Conservation (phyloP, 2,329 filamentous ascomycete species). For the Arthroderma sp. region DNA sequence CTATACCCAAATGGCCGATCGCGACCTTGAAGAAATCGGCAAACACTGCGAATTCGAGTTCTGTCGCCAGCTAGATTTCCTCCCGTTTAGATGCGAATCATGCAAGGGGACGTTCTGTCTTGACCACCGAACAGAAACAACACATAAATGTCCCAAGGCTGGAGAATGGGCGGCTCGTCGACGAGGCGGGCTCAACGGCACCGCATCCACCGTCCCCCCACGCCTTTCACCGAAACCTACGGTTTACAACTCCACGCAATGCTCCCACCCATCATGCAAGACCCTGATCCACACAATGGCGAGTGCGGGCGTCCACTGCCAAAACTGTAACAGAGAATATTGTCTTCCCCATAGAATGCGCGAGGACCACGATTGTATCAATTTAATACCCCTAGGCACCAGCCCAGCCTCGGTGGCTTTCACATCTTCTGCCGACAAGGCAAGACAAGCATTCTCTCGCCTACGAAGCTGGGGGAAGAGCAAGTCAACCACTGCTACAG, state of each 20-base stretch:
- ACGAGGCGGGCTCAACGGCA: slow-evolving; percentile 27
- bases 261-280: slow-evolving; percentile 39
- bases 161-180: slow-evolving; percentile 49
- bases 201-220: slow-evolving; percentile 19
- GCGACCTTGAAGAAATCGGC: slow-evolving; percentile 76
- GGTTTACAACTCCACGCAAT: slow-evolving; percentile 44
- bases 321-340: slow-evolving; percentile 39
- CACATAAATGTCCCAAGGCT: slow-evolving; percentile 56
- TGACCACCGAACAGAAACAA: slow-evolving; percentile 76
- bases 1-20: slow-evolving; percentile 38
- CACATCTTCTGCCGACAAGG: slow-evolving; percentile 46
- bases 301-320: slow-evolving; percentile 40
- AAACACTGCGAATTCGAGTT: slow-evolving; percentile 81
- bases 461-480: slow-evolving; percentile 69
- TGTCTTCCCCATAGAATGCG: slow-evolving; percentile 41
- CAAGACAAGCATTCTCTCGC: slow-evolving; percentile 61
- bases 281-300: slow-evolving; percentile 42
- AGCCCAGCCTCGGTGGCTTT: slow-evolving; percentile 19
- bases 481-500: slow-evolving; percentile 53
- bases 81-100: slow-evolving; percentile 87
- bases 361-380: slow-evolving; percentile 73
- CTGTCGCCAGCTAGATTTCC: slow-evolving; percentile 90
- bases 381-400: slow-evolving; percentile 51
- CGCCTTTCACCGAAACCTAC: slow-evolving; percentile 37
- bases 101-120: slow-evolving; percentile 78